Base-by-base conservation (phyloP, 805 yeast genomes). In the Saturnispora ahearnii region DNA sequence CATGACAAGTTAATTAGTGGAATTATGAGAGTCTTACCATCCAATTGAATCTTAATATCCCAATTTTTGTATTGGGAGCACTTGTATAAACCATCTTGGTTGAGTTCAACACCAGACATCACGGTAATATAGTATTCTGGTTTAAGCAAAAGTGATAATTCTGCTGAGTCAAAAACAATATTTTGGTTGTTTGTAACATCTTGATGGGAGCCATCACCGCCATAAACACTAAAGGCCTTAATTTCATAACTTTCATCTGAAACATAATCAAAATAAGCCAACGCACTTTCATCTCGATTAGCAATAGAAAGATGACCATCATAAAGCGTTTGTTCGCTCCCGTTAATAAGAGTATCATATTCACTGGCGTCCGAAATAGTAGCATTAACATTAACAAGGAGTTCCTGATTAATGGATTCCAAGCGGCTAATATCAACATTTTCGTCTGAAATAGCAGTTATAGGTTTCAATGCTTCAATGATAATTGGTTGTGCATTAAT, bases 1-100 rank as follows among this genome's bases (percentile, higher is more conserved):
- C 59, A 58, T 6, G 61, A 51, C 2, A 58, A 9, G 34, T 51
- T 48, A 12, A 47, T 26, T 11, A 58, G 28, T 42, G 61, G 59
- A 18, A 58, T 44, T 1, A 34, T 31, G 6, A 58, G 26, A 13
- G 46, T 33, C 31, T 32, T 44, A 18, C 33, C 49, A 41, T 50
- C 57, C 15, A 58, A 28, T 15, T 40, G 9, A 29, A 58, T 28
- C 5, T 38, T 40, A 10, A 58, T 9, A 2, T 33, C 44, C 29
- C 45, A 46, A 30, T 58, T 54, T 10, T 37, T 33, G 40, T 58
- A 58, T 24, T 49, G 41, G 2, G 61, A 57, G 46, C 62, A 58
- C 3, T 41, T 36, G 47, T 51, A 56, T 29, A 57, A 57, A 4
- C 48, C 42, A 7, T 45, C 43, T 5, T 46, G 15, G 37, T 55